Evolutionary conservation across 768 basidiomycete species (phyloP), one percentile per base, ranked within the genome.

Genomic region (Kwoniella sp.): DNA sequence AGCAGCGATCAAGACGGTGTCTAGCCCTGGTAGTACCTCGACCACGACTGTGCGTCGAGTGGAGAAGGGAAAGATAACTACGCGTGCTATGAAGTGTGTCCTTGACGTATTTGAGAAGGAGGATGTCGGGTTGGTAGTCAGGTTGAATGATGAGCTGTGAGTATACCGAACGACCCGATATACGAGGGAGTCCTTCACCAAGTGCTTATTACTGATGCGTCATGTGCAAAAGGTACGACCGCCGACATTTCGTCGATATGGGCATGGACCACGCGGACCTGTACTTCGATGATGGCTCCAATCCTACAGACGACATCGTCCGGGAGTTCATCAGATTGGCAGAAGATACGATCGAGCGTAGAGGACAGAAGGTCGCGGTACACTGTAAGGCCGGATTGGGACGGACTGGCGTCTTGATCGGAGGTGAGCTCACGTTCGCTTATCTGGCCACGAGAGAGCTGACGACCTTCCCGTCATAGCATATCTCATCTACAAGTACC

Each of bases 401-500:
- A 25, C 86, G 96, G 61, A 98, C 96, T 5, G 96, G 96, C 2
- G 95, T 93, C 3, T 84, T 99, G 65, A 95, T 99, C 67, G 96
- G 96, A 37, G 82, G 81, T 81, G 48, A 62, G 77, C 48, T 28
- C 13, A 28, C 34, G 34, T 37, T n/a, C 7, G 9, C 22, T 12
- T 9, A 26, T 17, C n/a, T 20, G 8, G 34, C 20, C 22, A 7
- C 15, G 12, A 1, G 29, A 37, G 30, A 26, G 29, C 41, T 38
- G 38, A 48, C 22, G n/a, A 23, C 15, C 23, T 1, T 48, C 23
- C 45, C 5, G 8, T 34, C n/a, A 9, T 61, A 83, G 96, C 95
- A 9, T 98, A 97, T 84, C 86, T 99, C 61, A 91, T 96, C 67
- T 99, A 96, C 91, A 97, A 97, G 81, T 95, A 97, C 74, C 92